A percentile compares a stretch with the other conserved stretches of the same genome.
Evolutionary conservation across 2,329 filamentous ascomycete species (phyloP).

Genomic region (Clarireedia hainanense): DNA sequence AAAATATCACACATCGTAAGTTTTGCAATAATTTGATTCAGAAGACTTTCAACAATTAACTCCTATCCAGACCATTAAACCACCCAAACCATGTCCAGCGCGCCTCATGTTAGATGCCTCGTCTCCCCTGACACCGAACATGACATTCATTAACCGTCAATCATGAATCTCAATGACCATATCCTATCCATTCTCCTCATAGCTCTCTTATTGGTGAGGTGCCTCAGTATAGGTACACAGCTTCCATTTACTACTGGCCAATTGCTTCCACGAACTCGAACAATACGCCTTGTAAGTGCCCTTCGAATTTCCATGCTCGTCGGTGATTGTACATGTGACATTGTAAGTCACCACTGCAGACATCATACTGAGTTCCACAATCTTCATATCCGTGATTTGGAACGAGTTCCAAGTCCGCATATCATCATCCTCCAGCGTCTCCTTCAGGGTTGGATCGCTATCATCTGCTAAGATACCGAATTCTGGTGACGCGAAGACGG

Average conservation of each 20-base stretch:
- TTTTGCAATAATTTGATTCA: too few species aligned
- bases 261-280: constrained; percentile 7
- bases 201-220: neutral
- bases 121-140: neutral
- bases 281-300: constrained; percentile 4
- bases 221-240: constrained; percentile 7
- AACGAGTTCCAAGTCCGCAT: constrained; percentile 6
- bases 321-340: constrained; percentile 1
- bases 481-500: constrained; percentile 7
- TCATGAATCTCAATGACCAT: neutral
- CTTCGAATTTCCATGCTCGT: neutral
- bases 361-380: constrained; percentile 8
- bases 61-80: too few species aligned
- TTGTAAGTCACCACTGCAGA: neutral
- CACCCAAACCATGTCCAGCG: too few species aligned
- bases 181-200: neutral
- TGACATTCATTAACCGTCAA: neutral
- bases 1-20: too few species aligned
- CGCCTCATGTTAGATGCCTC: neutral
- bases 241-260: constrained; percentile 7
- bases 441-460: constrained; percentile 2
- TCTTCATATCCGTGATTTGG: constrained; percentile 7
- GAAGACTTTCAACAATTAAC: too few species aligned
- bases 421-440: constrained; percentile 7
- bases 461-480: constrained; percentile 6